Conservation (phyloP, 768 basidiomycete genomes). For the Rubroboletus pulcherrimus region DNA sequence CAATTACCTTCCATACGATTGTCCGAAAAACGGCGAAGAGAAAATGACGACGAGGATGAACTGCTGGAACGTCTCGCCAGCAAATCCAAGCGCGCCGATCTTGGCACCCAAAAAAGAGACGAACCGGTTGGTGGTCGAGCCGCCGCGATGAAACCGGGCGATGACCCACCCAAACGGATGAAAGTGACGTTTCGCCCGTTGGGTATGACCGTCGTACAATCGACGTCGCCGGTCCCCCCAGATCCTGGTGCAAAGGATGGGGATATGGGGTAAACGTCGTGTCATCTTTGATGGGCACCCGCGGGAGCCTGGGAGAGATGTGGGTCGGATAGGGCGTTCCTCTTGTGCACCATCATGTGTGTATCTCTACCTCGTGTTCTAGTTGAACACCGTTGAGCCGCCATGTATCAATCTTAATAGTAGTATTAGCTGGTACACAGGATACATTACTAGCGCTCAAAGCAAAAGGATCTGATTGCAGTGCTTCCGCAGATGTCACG, state of each 20-base stretch:
- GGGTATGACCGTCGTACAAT: conserved; percentile 26
- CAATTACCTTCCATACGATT: conserved; percentile 46
- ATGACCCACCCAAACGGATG: conserved; percentile 61
- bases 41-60: conserved; percentile 69
- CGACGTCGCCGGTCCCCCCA: conserved; percentile 48
- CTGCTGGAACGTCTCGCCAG: conserved; percentile 54
- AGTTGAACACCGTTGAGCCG: neutral
- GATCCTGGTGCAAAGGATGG: conserved; percentile 67
- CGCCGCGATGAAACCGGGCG: conserved; percentile 29
- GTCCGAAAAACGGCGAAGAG: conserved; percentile 67
- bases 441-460: conserved; percentile 2
- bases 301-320: conserved; percentile 36
- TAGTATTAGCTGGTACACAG: neutral
- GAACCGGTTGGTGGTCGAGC: conserved; percentile 19
- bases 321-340: neutral
- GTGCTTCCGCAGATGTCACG: neutral
- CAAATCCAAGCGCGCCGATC: conserved; percentile 55
- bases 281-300: neutral
- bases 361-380: conserved; percentile 9
- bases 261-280: conserved; percentile 55
- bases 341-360: conserved; percentile 6
- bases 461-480: neutral
- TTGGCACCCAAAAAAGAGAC: conserved; percentile 44
- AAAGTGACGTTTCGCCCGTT: conserved; percentile 63
- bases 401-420: conserved; percentile 9